Base-by-base conservation (phyloP, 306 rosid genomes). In the Medicago truncatula region DNA sequence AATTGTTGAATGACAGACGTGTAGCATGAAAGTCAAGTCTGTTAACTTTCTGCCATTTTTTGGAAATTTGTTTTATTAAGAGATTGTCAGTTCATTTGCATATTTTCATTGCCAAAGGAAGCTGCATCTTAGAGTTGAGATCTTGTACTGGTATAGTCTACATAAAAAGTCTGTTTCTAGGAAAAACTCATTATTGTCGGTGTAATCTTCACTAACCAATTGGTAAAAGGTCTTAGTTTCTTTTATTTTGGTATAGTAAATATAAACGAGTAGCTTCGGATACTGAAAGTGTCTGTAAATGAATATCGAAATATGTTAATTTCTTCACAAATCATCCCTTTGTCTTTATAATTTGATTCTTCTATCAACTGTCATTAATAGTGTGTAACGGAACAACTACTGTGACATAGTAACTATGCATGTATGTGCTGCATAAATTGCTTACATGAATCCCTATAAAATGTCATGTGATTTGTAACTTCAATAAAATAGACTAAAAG, bases 71-170 rank as follows among this genome's bases (percentile, higher is more conserved):
- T 34, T 34, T 31, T 34, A 34, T 34, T 34, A 34, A 1, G 38
- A 34, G 38, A 34, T 4, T 62, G 17, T 17, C 9, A 54, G 31
- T 11, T 57, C 9, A 5, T 57, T 58, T 77, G 76, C 54, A 39
- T 65, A 60, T 69, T 75, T 67, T 56, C 85, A 31, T 34, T 44
- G 65, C 47, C 23, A 23, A 70, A 41, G 74, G 69, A 14, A 53
- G 73, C 70, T 49, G 47, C 76, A 60, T 36, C n/a, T 65, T 62
- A 76, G 67, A 39, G 16, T 31, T 49, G 74, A 20, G 39, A 4
- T 23, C 50, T n/a, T 46, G 46, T 56, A 66, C 16, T 61, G 44
- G 20, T 43, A 63, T 28, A 28, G 31, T 28, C 31, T 28, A 28
- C 3, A 28, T 4, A 28, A 28, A 28, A 28, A 28, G 31, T 28